Base-by-base conservation (phyloP, 768 basidiomycete species). In the Hydnomerulius pinastri region DNA sequence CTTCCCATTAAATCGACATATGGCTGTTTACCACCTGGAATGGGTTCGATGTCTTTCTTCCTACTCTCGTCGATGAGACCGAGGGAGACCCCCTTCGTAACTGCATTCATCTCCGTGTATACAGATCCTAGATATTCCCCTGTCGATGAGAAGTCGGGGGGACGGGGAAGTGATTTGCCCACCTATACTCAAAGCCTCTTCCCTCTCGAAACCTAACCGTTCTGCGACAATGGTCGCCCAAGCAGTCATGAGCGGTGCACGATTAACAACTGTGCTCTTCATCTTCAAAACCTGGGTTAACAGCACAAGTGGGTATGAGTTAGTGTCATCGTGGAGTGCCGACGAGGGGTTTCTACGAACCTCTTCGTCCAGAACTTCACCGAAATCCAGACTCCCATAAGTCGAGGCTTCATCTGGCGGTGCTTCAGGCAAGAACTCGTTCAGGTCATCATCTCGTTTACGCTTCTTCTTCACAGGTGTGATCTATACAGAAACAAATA, bases 131-230 rank as follows among this genome's bases (percentile, higher is more conserved):
- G n/a, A n/a, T n/a, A n/a, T n/a, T n/a, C n/a, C n/a, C n/a, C n/a
- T n/a, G n/a, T n/a, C n/a, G n/a, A n/a, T n/a, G n/a, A n/a, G n/a
- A n/a, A n/a, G n/a, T n/a, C n/a, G n/a, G 38, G 32, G 40, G 12
- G 28, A 30, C 11, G 46, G 33, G 37, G 41, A 24, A 25, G 35
- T 17, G 21, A 8, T 10, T 20, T n/a, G 59, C 76, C 27, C 56
- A 87, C 94, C 93, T 48, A 98, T 90, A 55, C 91, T 94, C 33
- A 98, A 73, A 2, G 96, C 91, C 71, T 98, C 96, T 60, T 91
- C 85, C 51, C 87, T 76, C 43, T 83, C 79, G 67, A 98, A 98
- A 2, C 93, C 90, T 54, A 97, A 75, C 32, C 85, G 77, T 59
- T 92, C 90, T 4, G 91, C 88, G 23, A 98, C 90, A 28, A 92